These are phyloP conservation scores for Flaveria floridana DNA, from an alignment of 140 eudicot genomes.

Conservation along the genomic window DNA sequence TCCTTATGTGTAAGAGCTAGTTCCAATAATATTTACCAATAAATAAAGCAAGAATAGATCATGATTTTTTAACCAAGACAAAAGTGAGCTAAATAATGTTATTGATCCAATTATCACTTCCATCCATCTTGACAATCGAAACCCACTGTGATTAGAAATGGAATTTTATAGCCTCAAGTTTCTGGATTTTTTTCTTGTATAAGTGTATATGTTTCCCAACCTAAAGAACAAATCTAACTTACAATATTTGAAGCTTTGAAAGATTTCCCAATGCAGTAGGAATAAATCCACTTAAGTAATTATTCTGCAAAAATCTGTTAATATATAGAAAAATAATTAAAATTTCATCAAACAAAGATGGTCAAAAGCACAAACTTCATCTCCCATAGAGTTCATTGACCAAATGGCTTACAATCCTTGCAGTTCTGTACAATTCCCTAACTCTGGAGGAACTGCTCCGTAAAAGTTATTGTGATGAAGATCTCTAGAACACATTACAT, in stretches of 20 bases:
- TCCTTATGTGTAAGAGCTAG: neutral
- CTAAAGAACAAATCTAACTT: constrained; percentile 36
- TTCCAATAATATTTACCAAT: neutral
- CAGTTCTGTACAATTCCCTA: constrained; percentile 88
- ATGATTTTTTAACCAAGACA: too few relatives aligned
- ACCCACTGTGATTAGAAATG: neutral
- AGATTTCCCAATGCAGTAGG: constrained; percentile 80
- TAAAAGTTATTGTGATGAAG: constrained; percentile 86
- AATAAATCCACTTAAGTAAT: constrained; percentile 79
- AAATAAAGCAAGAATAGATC: too few relatives aligned
- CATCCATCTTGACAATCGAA: neutral
- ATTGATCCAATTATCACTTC: neutral
- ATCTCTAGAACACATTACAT: constrained; percentile 49
- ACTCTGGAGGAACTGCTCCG: constrained; percentile 83
- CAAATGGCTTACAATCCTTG: constrained; percentile 66
- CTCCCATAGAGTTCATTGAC: constrained; percentile 11
- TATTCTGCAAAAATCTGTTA: constrained; percentile 82
- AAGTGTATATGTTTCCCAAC: constrained; percentile 23
- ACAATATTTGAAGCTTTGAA: constrained; percentile 67
- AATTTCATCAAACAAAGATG: constrained; percentile 6
- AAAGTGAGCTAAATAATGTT: too few relatives aligned
- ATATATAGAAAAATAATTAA: neutral
- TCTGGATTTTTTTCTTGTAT: neutral
- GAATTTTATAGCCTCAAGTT: constrained; percentile 13
- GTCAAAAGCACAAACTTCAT: constrained; percentile 17